Percentiles rank a stretch among this genome's conserved stretches.
These are phyloP conservation scores for Plenodomus lindquistii DNA, from an alignment of 2,329 filamentous ascomycete genomes.

Conservation along the genomic window DNA sequence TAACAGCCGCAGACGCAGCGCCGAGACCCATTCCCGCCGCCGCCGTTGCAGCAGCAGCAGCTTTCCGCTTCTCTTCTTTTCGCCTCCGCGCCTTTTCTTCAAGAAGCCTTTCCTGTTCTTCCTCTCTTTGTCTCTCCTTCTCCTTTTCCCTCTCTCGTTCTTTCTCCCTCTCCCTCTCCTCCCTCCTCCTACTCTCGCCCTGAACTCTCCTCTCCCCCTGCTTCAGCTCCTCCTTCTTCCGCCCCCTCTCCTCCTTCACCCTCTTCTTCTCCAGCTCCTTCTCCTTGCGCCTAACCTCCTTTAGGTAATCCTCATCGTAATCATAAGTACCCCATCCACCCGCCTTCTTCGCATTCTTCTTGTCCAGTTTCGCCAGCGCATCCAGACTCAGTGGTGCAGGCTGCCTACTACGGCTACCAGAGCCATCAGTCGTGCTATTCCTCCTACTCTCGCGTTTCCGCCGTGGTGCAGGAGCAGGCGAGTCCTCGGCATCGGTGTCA, in stretches of 20 bases:
- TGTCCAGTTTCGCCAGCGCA: conserved; percentile 68
- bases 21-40: conserved; percentile 14
- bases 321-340: conserved; percentile 48
- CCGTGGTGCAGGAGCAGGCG: conserved; percentile 23
- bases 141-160: conserved; percentile 32
- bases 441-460: conserved; percentile 22
- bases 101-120: conserved; percentile 26
- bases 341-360: conserved; percentile 60
- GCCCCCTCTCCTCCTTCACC: conserved; percentile 33
- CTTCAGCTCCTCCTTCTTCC: conserved; percentile 48
- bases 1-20: conserved; percentile 9
- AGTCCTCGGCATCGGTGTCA: conserved; percentile 38
- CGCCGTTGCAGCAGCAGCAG: conserved; percentile 23
- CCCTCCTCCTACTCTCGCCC: conserved; percentile 15
- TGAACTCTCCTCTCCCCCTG: conserved; percentile 34
- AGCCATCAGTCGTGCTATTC: conserved; percentile 31
- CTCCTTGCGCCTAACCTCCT: conserved; percentile 43
- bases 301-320: conserved; percentile 45
- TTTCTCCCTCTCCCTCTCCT: conserved; percentile 43
- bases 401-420: conserved; percentile 30
- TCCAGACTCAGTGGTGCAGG: conserved; percentile 54
- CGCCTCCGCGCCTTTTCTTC: conserved; percentile 29
- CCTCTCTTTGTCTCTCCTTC: conserved; percentile 36
- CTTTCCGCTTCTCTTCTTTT: conserved; percentile 41
- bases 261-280: conserved; percentile 39